Conservation (phyloP, 305 asterid genomes). For the Striga hermonthica region DNA sequence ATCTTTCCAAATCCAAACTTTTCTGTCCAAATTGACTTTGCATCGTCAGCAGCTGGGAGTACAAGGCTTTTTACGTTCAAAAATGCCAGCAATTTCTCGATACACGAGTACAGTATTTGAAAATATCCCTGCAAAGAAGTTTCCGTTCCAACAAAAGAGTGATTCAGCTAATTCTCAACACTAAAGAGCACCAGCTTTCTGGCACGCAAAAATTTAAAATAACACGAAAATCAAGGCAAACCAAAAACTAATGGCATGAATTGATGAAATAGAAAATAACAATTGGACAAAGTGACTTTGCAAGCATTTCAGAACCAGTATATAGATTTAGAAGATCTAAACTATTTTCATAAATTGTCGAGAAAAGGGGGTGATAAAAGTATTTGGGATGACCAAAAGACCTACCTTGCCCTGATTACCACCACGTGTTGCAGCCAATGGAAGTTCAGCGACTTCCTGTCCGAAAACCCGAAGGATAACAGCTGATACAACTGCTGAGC, state of each 20-base stretch:
- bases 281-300: background rate
- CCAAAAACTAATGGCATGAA: background rate
- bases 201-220: background rate
- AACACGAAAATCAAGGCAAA: background rate
- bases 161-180: slow-evolving; percentile 6
- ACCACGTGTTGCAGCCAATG: slow-evolving; percentile 83
- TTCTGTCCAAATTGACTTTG: slow-evolving; percentile 82
- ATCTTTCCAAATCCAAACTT: slow-evolving; percentile 76
- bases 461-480: slow-evolving; percentile 90
- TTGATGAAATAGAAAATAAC: background rate
- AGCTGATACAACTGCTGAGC: slow-evolving; percentile 92
- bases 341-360: background rate
- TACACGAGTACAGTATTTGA: slow-evolving; percentile 72
- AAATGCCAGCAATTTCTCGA: slow-evolving; percentile 78
- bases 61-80: slow-evolving; percentile 67
- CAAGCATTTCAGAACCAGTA: too few relatives aligned
- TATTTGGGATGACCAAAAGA: slow-evolving; percentile 14
- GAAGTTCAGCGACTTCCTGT: slow-evolving; percentile 87
- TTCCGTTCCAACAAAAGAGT: slow-evolving; percentile 29
- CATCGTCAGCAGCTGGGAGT: slow-evolving; percentile 90
- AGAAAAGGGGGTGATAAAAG: background rate
- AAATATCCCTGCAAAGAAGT: slow-evolving; percentile 75
- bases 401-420: slow-evolving; percentile 79
- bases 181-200: background rate
- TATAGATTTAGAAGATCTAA: too few relatives aligned